phyloP scores from a whole-genome alignment of 2,329 filamentous ascomycete species.

The Xylariaceae sp. region DNA sequence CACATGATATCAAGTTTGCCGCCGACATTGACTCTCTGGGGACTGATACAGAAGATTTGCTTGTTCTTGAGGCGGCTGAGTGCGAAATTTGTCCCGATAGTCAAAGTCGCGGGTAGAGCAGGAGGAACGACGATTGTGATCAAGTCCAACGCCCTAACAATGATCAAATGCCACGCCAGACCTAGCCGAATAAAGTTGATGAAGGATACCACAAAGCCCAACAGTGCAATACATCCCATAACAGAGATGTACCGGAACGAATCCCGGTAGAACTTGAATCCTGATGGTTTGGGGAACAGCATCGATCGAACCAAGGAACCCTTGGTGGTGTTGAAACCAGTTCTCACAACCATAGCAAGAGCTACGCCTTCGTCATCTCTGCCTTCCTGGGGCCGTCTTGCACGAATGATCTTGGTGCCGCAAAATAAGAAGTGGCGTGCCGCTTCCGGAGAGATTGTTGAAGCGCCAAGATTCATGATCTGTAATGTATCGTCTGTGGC shows the following conservation, averaged over 20 bases:
- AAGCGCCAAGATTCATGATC: slow-evolving; percentile 72
- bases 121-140: slow-evolving; percentile 98
- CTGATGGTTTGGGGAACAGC: slow-evolving; percentile 96
- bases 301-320: slow-evolving; percentile 93
- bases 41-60: slow-evolving; percentile 95
- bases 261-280: slow-evolving; percentile 97
- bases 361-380: slow-evolving; percentile 85
- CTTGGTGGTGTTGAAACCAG: slow-evolving; percentile 97
- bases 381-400: slow-evolving; percentile 81
- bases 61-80: slow-evolving; percentile 81
- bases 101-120: slow-evolving; percentile 88
- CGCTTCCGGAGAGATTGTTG: slow-evolving; percentile 77
- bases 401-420: slow-evolving; percentile 92
- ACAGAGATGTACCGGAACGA: slow-evolving; percentile 98
- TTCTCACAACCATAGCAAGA: slow-evolving; percentile 86
- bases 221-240: slow-evolving; percentile 80
- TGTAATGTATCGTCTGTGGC: slow-evolving; percentile 77
- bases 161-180: slow-evolving; percentile 83
- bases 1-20: slow-evolving; percentile 95
- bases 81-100: slow-evolving; percentile 95
- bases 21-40: slow-evolving; percentile 92
- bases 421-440: slow-evolving; percentile 90
- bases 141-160: slow-evolving; percentile 87
- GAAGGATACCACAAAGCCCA: slow-evolving; percentile 89
- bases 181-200: slow-evolving; percentile 87